A percentile compares a stretch with the other conserved stretches of the same genome.
phyloP scores from a whole-genome alignment of 495 filamentous ascomycete genomes.

The Penicilliopsis zonata region DNA sequence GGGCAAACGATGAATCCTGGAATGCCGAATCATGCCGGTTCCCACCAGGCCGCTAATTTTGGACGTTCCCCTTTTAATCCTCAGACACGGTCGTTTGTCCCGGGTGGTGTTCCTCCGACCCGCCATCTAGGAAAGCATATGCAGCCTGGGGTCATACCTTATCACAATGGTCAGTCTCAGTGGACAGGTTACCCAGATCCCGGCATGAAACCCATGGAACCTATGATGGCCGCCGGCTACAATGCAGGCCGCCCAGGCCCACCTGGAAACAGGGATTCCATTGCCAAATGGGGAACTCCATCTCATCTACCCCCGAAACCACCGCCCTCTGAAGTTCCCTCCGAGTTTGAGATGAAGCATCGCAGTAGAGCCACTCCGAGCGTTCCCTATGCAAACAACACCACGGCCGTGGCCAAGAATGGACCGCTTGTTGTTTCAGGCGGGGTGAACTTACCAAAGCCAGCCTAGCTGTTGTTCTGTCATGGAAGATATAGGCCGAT shows the following conservation, averaged over 20 bases:
- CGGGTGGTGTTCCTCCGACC: conserved; percentile 26
- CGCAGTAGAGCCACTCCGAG: conserved; percentile 12
- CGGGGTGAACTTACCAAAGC: conserved; percentile 14
- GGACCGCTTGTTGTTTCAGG: conserved; percentile 34
- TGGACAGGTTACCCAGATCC: conserved; percentile 27
- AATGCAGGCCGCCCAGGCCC: conserved; percentile 10
- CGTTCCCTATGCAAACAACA: conserved; percentile 14
- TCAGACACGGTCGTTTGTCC: conserved; percentile 82
- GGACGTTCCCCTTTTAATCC: conserved; percentile 82
- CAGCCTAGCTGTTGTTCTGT: too few species aligned
- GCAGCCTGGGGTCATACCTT: conserved; percentile 21
- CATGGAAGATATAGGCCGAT: too few species aligned
- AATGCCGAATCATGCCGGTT: conserved; percentile 39
- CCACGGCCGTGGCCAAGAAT: conserved; percentile 13
- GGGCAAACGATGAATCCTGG: conserved; percentile 52
- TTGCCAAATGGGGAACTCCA: conserved; percentile 44
- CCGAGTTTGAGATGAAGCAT: conserved; percentile 28
- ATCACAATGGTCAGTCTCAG: conserved; percentile 14
- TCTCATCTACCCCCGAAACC: conserved; percentile 43
- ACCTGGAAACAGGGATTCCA: conserved; percentile 22
- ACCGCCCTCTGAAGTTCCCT: conserved; percentile 39
- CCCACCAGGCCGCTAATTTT: conserved; percentile 77
- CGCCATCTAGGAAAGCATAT: conserved; percentile 20
- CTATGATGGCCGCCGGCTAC: conserved; percentile 4
- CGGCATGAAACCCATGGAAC: conserved; percentile 12